Base-by-base conservation (phyloP, 441 rosid genomes). In the Adansonia grandidieri region DNA sequence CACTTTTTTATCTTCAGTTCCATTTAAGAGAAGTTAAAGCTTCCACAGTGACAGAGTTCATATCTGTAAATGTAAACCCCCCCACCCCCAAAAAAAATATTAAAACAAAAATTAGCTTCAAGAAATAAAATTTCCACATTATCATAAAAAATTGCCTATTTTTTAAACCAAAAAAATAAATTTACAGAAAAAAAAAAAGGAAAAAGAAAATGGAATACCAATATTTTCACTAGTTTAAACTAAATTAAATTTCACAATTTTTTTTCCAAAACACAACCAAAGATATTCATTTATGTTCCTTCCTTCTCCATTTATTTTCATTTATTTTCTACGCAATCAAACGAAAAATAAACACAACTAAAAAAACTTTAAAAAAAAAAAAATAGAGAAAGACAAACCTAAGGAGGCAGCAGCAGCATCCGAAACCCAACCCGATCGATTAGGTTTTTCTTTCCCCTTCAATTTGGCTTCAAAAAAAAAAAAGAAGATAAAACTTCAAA, bases 381-480 rank as follows among this genome's bases (percentile, higher is more conserved):
- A 37, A 11, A 9, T 8, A 47, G 10, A 32, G 14, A 48, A 45
- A 28, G 48, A 17, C 80, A 54, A 56, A 83, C 81, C 80, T 72
- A 76, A 81, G 48, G 60, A 75, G 71, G 63, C 48, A 57, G 17
- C 9, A 47, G 56, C 76, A 62, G 48, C 62, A 71, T 4, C 77
- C 71, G 68, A 77, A 83, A 72, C 75, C 71, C 78, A 74, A 69
- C 65, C 83, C 69, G 83, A 81, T 77, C 87, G 82, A 64, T 32
- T 66, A 42, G n/a, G 74, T 54, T 60, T 51, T 13, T n/a, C 10
- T 60, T 72, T 72, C 69, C 50, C 53, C 74, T 80, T 40, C 40
- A 71, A 71, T 24, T 15, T 32, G 24, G 61, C 74, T 51, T 71
- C 13, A 32, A 15, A 9, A 15, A 20, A 50, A 24, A 24, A 24